Conservation (phyloP, 805 yeast species). For the Blastobotrys chiropterorum region DNA sequence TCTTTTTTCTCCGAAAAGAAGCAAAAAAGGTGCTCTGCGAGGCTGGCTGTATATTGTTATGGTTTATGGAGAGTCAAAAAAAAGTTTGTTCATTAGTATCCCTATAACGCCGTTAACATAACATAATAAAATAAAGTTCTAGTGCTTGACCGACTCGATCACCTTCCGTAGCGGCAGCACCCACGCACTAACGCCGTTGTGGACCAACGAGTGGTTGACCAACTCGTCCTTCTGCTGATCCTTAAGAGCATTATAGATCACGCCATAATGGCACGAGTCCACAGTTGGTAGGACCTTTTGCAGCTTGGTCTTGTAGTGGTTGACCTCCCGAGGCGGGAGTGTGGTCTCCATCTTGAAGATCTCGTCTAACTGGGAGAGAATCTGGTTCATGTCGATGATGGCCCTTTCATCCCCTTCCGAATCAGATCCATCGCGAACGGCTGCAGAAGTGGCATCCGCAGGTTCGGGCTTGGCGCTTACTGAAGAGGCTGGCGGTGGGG, state of each 20-base stretch:
- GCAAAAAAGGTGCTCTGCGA: no score
- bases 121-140: constrained; percentile 15
- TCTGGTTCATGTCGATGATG: constrained; percentile 1
- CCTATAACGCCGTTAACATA: neutral
- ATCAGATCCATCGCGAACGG: neutral
- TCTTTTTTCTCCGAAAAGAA: no score
- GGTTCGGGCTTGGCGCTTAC: constrained; percentile 2
- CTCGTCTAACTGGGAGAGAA: constrained; percentile 7
- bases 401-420: neutral
- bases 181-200: constrained; percentile 58
- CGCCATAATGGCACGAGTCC: constrained; percentile 17
- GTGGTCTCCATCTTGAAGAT: constrained; percentile 9
- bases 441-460: neutral
- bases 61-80: no score
- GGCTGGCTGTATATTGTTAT: no score
- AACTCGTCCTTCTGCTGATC: constrained; percentile 30
- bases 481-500: neutral
- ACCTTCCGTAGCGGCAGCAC: constrained; percentile 59
- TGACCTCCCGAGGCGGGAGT: constrained; percentile 18
- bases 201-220: constrained; percentile 49
- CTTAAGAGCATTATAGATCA: constrained; percentile 26
- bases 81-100: neutral
- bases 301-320: constrained; percentile 23
- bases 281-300: constrained; percentile 14
- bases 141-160: constrained; percentile 28